A percentile compares a stretch with the other conserved stretches of the same genome.
Evolutionary conservation across 495 filamentous ascomycete species (phyloP).

Genomic region (Aspergillus cristatus): DNA sequence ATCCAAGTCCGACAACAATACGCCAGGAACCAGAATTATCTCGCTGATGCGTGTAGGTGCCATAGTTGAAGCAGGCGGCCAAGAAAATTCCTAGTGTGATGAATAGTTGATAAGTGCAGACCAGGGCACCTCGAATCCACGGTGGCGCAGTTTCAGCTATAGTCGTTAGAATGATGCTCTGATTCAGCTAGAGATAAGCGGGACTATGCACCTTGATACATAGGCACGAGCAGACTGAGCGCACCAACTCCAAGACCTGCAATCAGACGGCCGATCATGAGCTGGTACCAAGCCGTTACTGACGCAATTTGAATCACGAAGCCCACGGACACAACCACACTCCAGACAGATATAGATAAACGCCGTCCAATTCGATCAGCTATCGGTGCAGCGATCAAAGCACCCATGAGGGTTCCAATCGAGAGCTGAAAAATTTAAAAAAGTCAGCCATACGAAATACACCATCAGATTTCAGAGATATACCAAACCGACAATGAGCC

Average conservation of each 20-base stretch:
- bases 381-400: constrained; percentile 45
- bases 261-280: constrained; percentile 43
- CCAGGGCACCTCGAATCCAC: too few relatives aligned
- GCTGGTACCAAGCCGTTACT: constrained; percentile 36
- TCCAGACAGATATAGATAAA: constrained; percentile 40
- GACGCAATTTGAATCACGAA: constrained; percentile 56
- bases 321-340: constrained; percentile 53
- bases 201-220: constrained; percentile 49
- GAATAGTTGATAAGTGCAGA: constrained; percentile 64
- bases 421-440: constrained; percentile 36
- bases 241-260: constrained; percentile 58
- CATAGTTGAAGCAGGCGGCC: constrained; percentile 71
- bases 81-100: constrained; percentile 79
- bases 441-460: too few relatives aligned
- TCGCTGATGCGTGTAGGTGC: constrained; percentile 39
- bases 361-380: constrained; percentile 42
- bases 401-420: constrained; percentile 57
- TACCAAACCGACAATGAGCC: constrained; percentile 43
- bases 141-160: constrained; percentile 3
- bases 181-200: too few relatives aligned
- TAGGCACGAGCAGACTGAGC: constrained; percentile 57
- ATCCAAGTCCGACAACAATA: constrained; percentile 70
- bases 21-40: constrained; percentile 51
- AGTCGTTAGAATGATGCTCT: too few relatives aligned
- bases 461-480: constrained; percentile 3